Percentiles rank a stretch among this genome's conserved stretches.
Evolutionary conservation across 108 stramenopile genomes (phyloP).

Genomic region (Asterionellopsis glacialis): DNA sequence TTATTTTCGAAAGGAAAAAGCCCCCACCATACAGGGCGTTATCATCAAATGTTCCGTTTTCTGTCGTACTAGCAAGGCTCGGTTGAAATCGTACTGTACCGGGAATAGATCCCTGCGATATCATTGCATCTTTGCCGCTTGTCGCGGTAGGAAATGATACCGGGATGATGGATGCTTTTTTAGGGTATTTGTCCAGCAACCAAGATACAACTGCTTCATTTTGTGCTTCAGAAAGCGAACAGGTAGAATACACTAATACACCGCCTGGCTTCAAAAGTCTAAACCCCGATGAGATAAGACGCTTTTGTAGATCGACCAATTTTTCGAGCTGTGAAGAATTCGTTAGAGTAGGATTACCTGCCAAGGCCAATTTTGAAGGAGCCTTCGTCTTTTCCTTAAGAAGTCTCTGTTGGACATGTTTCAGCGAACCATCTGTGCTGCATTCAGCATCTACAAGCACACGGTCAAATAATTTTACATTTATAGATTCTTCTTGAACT

Average conservation of each 20-base stretch:
- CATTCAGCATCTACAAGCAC: conserved; percentile 96
- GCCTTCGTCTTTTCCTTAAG: conserved; percentile 21
- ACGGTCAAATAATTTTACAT: conserved; percentile 55
- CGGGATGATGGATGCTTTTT: conserved; percentile 45
- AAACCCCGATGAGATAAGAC: conserved; percentile 72
- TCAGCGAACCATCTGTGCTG: conserved; percentile 87
- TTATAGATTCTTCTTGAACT: background rate
- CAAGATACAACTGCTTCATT: conserved; percentile 86
- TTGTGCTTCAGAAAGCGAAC: conserved; percentile 78
- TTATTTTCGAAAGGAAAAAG: conserved; percentile 64
- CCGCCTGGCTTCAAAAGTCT: conserved; percentile 74
- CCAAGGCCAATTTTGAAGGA: background rate
- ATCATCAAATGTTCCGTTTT: no score
- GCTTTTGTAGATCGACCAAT: conserved; percentile 73
- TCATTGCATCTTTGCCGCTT: conserved; percentile 6
- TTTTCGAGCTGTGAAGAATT: conserved; percentile 37
- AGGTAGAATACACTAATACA: conserved; percentile 86
- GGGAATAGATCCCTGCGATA: conserved; percentile 30
- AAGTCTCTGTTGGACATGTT: conserved; percentile 51
- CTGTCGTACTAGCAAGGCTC: conserved; percentile 13
- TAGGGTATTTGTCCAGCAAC: conserved; percentile 45
- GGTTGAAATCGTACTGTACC: conserved; percentile 66
- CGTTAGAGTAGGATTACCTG: conserved; percentile 27
- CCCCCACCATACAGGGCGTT: conserved; percentile 39
- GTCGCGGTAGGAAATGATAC: conserved; percentile 29